A percentile compares a stretch with the other conserved stretches of the same genome.
phyloP scores from a whole-genome alignment of 2,329 filamentous ascomycete species.

The Colletotrichum sp. region DNA sequence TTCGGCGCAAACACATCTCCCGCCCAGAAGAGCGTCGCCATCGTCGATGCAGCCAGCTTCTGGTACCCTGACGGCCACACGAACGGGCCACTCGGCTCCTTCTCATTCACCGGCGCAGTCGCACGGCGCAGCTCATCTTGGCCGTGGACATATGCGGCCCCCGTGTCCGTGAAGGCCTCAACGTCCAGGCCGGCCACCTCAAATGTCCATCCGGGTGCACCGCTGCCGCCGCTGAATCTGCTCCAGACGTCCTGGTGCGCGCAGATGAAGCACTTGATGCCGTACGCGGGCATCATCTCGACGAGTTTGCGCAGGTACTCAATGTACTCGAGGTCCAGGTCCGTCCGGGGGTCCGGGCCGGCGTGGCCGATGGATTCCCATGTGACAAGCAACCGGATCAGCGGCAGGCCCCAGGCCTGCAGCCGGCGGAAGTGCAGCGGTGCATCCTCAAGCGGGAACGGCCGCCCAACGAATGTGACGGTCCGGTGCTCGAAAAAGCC shows the following conservation, averaged over 20 bases:
- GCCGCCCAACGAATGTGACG: slow-evolving; percentile 42
- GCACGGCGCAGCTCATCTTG: slow-evolving; percentile 35
- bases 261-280: slow-evolving; percentile 46
- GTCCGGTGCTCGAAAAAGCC: slow-evolving; percentile 44
- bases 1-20: slow-evolving; percentile 28
- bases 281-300: slow-evolving; percentile 40
- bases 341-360: slow-evolving; percentile 32
- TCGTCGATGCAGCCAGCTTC: slow-evolving; percentile 38
- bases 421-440: slow-evolving; percentile 42
- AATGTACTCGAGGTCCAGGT: slow-evolving; percentile 43
- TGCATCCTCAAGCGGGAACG: slow-evolving; percentile 42
- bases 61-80: slow-evolving; percentile 42
- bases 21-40: slow-evolving; percentile 32
- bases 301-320: slow-evolving; percentile 39
- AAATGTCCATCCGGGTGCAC: slow-evolving; percentile 47
- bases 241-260: slow-evolving; percentile 50
- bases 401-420: slow-evolving; percentile 41
- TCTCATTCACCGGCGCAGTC: slow-evolving; percentile 27
- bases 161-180: slow-evolving; percentile 31
- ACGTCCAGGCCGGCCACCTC: slow-evolving; percentile 43
- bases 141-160: slow-evolving; percentile 37
- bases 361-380: slow-evolving; percentile 44
- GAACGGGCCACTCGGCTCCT: slow-evolving; percentile 39
- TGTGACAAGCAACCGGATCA: slow-evolving; percentile 45
- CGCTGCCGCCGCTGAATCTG: slow-evolving; percentile 45